These are phyloP conservation scores for Trametes villosa DNA, from an alignment of 768 basidiomycete genomes.

Conservation along the genomic window DNA sequence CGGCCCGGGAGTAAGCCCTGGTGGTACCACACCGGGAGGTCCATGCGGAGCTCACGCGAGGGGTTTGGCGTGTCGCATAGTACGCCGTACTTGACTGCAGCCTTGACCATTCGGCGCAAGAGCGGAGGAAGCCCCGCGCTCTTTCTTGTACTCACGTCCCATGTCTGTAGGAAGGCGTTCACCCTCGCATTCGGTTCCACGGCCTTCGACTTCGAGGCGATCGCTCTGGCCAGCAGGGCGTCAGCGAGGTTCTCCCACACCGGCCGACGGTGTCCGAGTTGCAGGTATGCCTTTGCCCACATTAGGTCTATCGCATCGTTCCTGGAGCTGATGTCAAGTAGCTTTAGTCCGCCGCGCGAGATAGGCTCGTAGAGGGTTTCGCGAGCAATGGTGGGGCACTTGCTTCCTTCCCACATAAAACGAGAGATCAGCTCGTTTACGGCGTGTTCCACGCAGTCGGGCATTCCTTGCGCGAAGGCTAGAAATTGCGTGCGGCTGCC, in stretches of 20 bases:
- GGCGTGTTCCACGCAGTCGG: not conserved
- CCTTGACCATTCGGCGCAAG: not conserved
- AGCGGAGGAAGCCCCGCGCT: not conserved
- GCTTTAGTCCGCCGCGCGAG: not conserved
- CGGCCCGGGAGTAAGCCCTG: too few relatives aligned
- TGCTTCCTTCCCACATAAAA: conserved; percentile 11
- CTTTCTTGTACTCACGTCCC: not conserved
- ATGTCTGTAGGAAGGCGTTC: not conserved
- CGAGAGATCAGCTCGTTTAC: not conserved
- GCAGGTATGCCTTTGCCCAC: conserved; percentile 17
- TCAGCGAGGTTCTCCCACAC: conserved; percentile 18
- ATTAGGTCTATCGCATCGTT: conserved; percentile 23
- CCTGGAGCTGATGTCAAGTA: not conserved
- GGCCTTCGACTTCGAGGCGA: not conserved
- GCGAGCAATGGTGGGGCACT: not conserved
- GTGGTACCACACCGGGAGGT: not conserved
- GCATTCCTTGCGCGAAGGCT: conserved; percentile 29
- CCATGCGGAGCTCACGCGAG: not conserved
- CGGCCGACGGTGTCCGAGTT: not conserved
- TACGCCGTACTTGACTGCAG: not conserved
- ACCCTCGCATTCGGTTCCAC: not conserved
- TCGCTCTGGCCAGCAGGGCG: not conserved
- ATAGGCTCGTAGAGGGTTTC: not conserved
- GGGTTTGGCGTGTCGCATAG: not conserved
- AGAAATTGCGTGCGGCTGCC: not conserved